Conservation (phyloP, 208 protist genomes). For the Leishmania tarentolae region DNA sequence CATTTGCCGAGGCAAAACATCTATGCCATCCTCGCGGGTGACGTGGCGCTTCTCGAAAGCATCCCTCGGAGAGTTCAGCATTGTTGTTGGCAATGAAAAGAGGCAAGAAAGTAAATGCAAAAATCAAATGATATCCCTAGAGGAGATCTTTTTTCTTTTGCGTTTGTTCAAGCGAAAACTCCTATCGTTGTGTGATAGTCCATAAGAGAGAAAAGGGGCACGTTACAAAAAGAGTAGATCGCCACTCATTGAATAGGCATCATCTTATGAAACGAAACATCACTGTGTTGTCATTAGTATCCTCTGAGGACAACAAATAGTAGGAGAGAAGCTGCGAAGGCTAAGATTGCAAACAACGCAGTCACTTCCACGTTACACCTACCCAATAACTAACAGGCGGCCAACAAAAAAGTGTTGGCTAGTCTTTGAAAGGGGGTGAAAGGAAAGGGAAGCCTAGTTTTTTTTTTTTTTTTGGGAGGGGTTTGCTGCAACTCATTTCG, state of each 20-base stretch:
- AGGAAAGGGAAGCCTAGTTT: background rate
- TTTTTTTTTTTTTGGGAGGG: no score
- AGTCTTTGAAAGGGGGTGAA: background rate
- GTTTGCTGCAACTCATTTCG: background rate
- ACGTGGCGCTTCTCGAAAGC: conserved; percentile 75
- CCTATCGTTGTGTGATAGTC: background rate
- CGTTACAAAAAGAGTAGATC: background rate
- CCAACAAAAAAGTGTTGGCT: background rate
- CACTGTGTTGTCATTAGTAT: background rate
- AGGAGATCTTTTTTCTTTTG: background rate
- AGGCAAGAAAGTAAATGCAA: background rate
- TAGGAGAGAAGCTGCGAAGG: background rate
- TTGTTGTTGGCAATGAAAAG: conserved; percentile 21
- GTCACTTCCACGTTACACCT: background rate
- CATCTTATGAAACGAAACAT: background rate
- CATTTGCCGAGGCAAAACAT: conserved; percentile 58
- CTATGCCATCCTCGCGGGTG: conserved; percentile 65
- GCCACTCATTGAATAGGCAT: background rate
- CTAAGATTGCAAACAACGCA: background rate
- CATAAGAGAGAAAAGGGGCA: background rate
- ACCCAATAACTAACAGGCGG: background rate
- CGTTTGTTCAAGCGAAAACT: background rate
- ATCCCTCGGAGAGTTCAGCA: conserved; percentile 61
- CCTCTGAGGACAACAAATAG: background rate
- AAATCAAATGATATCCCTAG: background rate